Evolutionary conservation across 768 basidiomycete genomes (phyloP).

Genomic region (Boletus eberwhitei): DNA sequence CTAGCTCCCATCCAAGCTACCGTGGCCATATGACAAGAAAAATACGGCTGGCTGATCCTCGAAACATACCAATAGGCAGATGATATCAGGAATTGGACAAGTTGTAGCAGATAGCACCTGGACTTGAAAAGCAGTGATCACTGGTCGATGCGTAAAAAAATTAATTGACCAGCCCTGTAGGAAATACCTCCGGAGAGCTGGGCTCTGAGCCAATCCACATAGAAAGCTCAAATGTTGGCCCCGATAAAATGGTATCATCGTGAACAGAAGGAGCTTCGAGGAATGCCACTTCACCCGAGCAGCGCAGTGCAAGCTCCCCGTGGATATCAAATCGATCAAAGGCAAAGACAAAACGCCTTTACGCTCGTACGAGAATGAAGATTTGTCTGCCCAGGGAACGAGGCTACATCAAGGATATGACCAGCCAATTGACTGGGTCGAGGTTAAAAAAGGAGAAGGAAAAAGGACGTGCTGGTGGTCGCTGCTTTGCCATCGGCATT

Average conservation of each 20-base stretch:
- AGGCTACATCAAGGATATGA: slow-evolving; percentile 22
- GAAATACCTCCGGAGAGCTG: not conserved
- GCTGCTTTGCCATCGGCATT: no score
- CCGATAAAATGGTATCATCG: not conserved
- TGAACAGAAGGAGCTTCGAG: not conserved
- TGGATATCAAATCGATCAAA: not conserved
- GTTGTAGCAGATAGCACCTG: not conserved
- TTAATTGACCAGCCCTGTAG: not conserved
- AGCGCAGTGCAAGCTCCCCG: not conserved
- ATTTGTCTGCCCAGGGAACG: slow-evolving; percentile 32
- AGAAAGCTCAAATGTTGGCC: not conserved
- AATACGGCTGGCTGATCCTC: not conserved
- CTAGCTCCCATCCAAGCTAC: not conserved
- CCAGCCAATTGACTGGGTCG: slow-evolving; percentile 30
- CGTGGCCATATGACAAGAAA: not conserved
- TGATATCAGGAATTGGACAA: not conserved
- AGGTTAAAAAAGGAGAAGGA: not conserved
- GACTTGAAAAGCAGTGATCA: not conserved
- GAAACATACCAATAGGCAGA: not conserved
- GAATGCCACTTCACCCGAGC: slow-evolving; percentile 4
- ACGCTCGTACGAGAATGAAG: slow-evolving; percentile 9
- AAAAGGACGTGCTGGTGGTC: no score
- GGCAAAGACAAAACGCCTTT: not conserved
- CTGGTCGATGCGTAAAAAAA: not conserved
- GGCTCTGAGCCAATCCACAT: not conserved